Conservation (phyloP, 768 basidiomycete genomes). For the Fomitopsis serialis region DNA sequence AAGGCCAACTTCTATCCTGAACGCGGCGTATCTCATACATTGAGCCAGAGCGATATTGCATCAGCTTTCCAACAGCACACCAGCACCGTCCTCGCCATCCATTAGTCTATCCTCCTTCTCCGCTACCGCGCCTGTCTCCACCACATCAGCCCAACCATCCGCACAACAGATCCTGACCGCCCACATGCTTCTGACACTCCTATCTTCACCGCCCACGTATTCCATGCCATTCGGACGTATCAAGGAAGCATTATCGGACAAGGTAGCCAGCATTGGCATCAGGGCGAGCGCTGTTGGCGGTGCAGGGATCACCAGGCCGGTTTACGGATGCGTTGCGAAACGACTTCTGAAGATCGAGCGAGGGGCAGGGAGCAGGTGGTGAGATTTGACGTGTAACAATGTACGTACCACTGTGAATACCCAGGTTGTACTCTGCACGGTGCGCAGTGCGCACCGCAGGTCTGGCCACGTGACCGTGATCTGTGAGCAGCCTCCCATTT, state of each 20-base stretch:
- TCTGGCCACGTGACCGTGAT: not conserved
- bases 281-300: constrained; percentile 24
- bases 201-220: constrained; percentile 47
- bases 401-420: not conserved
- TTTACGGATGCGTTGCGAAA: constrained; percentile 81
- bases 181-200: constrained; percentile 54
- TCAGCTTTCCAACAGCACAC: constrained; percentile 43
- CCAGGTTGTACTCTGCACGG: not conserved
- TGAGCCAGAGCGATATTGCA: constrained; percentile 28
- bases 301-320: constrained; percentile 50
- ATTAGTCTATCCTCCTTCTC: constrained; percentile 46
- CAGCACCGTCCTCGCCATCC: constrained; percentile 51
- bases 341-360: constrained; percentile 73
- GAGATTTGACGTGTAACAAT: constrained; percentile 51
- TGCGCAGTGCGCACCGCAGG: too few relatives aligned
- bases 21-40: not conserved
- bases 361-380: constrained; percentile 72
- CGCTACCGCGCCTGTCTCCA: constrained; percentile 23
- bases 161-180: constrained; percentile 71
- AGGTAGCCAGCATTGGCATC: constrained; percentile 29
- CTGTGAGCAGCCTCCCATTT: not conserved
- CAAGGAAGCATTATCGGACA: constrained; percentile 49
- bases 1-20: not conserved
- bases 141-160: constrained; percentile 35
- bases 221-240: constrained; percentile 57